Conservation (phyloP, 768 basidiomycete species). For the Daedaleopsis nitida region DNA sequence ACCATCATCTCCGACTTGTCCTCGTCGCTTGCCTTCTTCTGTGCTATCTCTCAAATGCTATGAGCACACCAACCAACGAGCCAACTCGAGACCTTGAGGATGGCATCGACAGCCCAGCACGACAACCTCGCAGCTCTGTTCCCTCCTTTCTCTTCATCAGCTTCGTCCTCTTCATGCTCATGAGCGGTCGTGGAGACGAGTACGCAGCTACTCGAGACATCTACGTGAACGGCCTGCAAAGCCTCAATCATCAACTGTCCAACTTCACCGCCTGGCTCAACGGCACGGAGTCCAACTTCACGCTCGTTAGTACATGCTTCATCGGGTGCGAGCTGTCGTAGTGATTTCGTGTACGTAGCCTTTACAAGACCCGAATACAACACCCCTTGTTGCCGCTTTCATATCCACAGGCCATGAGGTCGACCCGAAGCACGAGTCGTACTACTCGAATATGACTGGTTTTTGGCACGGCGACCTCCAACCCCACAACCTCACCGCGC, state of each 20-base stretch:
- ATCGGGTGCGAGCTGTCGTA: background rate
- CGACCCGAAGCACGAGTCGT: conserved; percentile 12
- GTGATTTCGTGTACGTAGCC: conserved; percentile 3
- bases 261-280: conserved; percentile 59
- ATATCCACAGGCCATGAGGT: conserved; percentile 3
- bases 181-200: conserved; percentile 72
- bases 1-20: no score
- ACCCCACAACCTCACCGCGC: conserved; percentile 65
- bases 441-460: conserved; percentile 67
- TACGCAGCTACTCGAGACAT: conserved; percentile 56
- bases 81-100: conserved; percentile 19
- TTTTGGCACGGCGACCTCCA: conserved; percentile 67
- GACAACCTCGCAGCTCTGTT: conserved; percentile 58
- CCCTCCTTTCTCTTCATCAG: conserved; percentile 74
- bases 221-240: conserved; percentile 64
- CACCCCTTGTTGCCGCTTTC: conserved; percentile 9
- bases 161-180: conserved; percentile 78
- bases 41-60: background rate
- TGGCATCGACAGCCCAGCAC: conserved; percentile 14
- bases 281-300: conserved; percentile 15
- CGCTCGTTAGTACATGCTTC: conserved; percentile 10
- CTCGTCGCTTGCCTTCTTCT: no score
- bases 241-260: conserved; percentile 59
- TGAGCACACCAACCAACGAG: background rate
- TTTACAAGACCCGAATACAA: conserved; percentile 7